phyloP scores from a whole-genome alignment of 257 asterid genomes.

The Marsdenia floribunda region DNA sequence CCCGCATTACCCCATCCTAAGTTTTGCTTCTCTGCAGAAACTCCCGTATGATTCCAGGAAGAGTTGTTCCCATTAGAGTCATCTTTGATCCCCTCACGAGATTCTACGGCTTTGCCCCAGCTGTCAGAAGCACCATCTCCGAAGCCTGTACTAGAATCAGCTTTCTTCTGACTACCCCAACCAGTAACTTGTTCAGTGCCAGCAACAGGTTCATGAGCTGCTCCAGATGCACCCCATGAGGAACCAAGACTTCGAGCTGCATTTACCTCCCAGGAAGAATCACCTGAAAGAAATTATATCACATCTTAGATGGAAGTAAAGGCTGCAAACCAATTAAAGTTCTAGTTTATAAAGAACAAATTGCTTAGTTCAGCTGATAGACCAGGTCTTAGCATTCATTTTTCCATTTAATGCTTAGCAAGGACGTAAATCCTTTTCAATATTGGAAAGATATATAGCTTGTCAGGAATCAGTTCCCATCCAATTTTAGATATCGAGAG shows the following conservation, averaged over 20 bases:
- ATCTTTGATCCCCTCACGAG: constrained; percentile 27
- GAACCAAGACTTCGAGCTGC: constrained; percentile 39
- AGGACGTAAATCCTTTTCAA: background rate
- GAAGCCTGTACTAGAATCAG: constrained; percentile 22
- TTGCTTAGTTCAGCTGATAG: background rate
- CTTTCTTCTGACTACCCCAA: constrained; percentile 46
- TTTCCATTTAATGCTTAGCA: background rate
- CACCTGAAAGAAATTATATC: constrained; percentile 23
- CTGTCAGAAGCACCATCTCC: constrained; percentile 24
- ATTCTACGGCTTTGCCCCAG: constrained; percentile 49
- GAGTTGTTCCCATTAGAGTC: constrained; percentile 38
- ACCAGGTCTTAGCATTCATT: background rate
- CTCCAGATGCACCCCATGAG: constrained; percentile 69
- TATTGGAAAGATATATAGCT: background rate
- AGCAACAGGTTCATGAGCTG: constrained; percentile 26
- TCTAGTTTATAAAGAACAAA: background rate
- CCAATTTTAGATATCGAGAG: background rate
- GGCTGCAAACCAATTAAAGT: background rate
- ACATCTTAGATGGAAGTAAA: background rate
- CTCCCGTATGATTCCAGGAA: constrained; percentile 45
- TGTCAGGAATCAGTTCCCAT: background rate
- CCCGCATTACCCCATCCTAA: constrained; percentile 25
- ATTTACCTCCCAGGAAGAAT: constrained; percentile 56
- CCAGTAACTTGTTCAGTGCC: constrained; percentile 36
- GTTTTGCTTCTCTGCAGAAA: constrained; percentile 32